These are phyloP conservation scores for Cladorrhinum samala DNA, from an alignment of 495 filamentous ascomycete genomes.

Conservation along the genomic window DNA sequence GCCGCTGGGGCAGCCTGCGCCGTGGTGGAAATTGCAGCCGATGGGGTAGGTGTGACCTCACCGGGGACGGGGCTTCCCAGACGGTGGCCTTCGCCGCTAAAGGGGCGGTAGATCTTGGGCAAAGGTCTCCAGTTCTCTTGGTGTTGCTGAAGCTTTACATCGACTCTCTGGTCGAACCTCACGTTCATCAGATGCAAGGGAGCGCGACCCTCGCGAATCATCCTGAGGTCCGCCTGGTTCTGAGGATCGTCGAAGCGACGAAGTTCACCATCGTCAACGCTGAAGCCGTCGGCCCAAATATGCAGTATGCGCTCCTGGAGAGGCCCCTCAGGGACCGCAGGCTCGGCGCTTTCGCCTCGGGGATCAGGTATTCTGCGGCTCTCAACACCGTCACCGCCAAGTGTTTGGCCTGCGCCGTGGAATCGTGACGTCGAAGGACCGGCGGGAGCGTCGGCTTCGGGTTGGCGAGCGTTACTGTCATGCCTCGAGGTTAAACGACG, in stretches of 20 bases:
- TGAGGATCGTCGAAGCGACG: slow-evolving; percentile 82
- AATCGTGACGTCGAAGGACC: slow-evolving; percentile 55
- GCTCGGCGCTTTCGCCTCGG: slow-evolving; percentile 35
- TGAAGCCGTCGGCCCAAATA: slow-evolving; percentile 92
- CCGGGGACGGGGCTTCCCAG: slow-evolving; percentile 90
- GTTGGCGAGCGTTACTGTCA: slow-evolving; percentile 45
- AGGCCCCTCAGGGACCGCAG: slow-evolving; percentile 33
- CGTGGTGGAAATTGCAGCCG: slow-evolving; percentile 31
- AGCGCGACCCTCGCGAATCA: slow-evolving; percentile 81
- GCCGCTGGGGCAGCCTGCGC: slow-evolving; percentile 34
- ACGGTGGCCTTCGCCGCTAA: slow-evolving; percentile 72
- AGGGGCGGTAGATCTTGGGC: slow-evolving; percentile 84
- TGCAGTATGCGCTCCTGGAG: slow-evolving; percentile 62
- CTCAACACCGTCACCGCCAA: slow-evolving; percentile 84
- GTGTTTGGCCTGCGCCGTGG: slow-evolving; percentile 72
- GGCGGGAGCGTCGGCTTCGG: slow-evolving; percentile 45
- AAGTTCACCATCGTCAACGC: slow-evolving; percentile 89
- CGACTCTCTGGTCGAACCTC: slow-evolving; percentile 73
- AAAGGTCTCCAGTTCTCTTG: slow-evolving; percentile 75
- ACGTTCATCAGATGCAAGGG: slow-evolving; percentile 88
- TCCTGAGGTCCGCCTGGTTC: slow-evolving; percentile 71
- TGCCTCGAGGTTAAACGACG: slow-evolving; percentile 9
- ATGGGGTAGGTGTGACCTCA: slow-evolving; percentile 30
- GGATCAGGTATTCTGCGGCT: slow-evolving; percentile 67
- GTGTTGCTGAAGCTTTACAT: slow-evolving; percentile 84